Base-by-base conservation (phyloP, 2,329 filamentous ascomycete genomes). In the Xylaria sp. region DNA sequence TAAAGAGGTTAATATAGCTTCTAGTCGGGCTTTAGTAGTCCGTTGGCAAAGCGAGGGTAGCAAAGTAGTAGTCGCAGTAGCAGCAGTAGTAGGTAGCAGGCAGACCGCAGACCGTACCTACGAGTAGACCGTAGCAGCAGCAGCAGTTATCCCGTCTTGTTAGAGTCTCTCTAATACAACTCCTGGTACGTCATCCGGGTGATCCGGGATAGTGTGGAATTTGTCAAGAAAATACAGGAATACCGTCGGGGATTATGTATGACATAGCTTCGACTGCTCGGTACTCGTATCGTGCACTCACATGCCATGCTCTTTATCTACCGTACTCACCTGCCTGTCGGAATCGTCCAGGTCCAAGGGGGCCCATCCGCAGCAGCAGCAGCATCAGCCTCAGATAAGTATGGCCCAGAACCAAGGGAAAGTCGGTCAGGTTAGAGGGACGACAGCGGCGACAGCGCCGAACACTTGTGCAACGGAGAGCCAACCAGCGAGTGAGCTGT, bases 321-420 rank as follows among this genome's bases (percentile, higher is more conserved):
- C 16, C 16, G 16, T 30, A 30, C 23, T 30, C 23, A 30, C 23
- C 23, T 30, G 23, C 23, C 23, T 5, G 23, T 30, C 2, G 23
- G 23, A 30, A 30, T 30, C 23, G 5, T 30, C 23, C 23, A 30
- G 23, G 4, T 30, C 5, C 23, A 5, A 30, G 49, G 19, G 47
- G 54, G 34, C 49, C 49, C 34, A 13, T 35, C 35, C 9, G 39
- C 16, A 50, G 9, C 51, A 16, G 9, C 51, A 16, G 16, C 16
- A n/a, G 19, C 30, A 49, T 59, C 57, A 57, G 57, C 55, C 60
- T 52, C 49, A 35, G 23, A 51, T 23, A 23, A 42, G 11, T 42
- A 42, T 51, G 23, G 49, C 49, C 49, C 23, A 51, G 13, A 35
- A 10, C 49, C 9, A 18, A 51, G 54, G n/a, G 34, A 34, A 55